A percentile compares a stretch with the other conserved stretches of the same genome.
Conservation (phyloP, 495 filamentous ascomycete species). For the Tuber magnatum region DNA sequence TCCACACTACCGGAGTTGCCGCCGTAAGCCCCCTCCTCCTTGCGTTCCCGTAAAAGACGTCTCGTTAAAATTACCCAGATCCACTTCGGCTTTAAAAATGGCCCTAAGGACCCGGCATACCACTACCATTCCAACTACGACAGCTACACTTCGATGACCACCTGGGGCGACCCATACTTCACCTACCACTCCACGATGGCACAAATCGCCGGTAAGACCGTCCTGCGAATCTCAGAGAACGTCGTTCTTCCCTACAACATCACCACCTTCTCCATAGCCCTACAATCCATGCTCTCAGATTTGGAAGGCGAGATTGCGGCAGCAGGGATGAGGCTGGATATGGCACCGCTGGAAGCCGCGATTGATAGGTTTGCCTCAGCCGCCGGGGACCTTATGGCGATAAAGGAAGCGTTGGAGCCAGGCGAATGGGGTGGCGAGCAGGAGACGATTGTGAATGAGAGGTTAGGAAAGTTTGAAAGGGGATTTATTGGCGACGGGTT, state of each 20-base stretch:
- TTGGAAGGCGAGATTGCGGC: not conserved
- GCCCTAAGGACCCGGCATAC: slow-evolving; percentile 52
- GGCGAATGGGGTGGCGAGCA: slow-evolving; percentile 19
- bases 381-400: not conserved
- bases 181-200: slow-evolving; percentile 56
- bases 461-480: slow-evolving; percentile 38
- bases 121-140: slow-evolving; percentile 78
- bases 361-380: not conserved
- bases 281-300: slow-evolving; percentile 13
- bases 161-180: slow-evolving; percentile 58
- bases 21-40: slow-evolving; percentile 42
- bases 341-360: not conserved
- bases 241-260: slow-evolving; percentile 42
- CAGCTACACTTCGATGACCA: slow-evolving; percentile 68
- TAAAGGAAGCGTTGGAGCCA: slow-evolving; percentile 9
- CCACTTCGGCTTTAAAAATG: slow-evolving; percentile 53
- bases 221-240: slow-evolving; percentile 42
- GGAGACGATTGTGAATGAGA: slow-evolving; percentile 35
- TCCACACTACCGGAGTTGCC: slow-evolving; percentile 59
- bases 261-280: slow-evolving; percentile 30
- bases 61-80: slow-evolving; percentile 15
- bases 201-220: slow-evolving; percentile 50
- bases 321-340: not conserved
- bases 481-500: slow-evolving; percentile 41
- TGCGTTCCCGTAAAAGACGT: not conserved